These are phyloP conservation scores for Colletotrichum australisinense DNA, from an alignment of 2,329 filamentous ascomycete genomes.

Conservation along the genomic window DNA sequence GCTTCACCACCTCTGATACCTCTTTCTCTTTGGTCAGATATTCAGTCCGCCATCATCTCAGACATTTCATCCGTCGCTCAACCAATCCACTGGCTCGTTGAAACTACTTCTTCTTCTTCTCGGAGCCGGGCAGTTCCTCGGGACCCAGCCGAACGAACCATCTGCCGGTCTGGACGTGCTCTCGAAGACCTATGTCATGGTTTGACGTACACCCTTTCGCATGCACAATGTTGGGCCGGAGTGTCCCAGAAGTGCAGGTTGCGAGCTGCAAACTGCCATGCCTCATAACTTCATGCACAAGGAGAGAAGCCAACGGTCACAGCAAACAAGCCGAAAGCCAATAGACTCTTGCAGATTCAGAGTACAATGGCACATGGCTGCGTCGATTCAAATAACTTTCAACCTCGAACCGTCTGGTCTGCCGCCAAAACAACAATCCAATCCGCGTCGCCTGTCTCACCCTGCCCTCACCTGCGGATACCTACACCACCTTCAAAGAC, in stretches of 20 bases:
- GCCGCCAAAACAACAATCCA: not conserved
- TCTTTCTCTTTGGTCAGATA: not conserved
- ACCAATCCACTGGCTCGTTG: not conserved
- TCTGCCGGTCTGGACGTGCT: not conserved
- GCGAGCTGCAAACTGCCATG: constrained; percentile 24
- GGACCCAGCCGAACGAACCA: not conserved
- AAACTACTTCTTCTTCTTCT: not conserved
- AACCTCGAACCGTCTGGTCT: not conserved
- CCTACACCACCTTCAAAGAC: constrained; percentile 7
- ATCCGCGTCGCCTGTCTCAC: not conserved
- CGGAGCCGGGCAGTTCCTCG: not conserved
- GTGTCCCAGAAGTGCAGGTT: constrained; percentile 6
- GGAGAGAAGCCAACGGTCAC: not conserved
- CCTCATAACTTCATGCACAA: constrained; percentile 6
- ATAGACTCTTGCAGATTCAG: not conserved
- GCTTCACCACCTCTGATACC: not conserved
- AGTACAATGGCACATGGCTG: not conserved
- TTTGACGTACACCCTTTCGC: constrained; percentile 15
- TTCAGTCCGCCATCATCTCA: not conserved
- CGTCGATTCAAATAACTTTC: not conserved
- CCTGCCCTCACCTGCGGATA: not conserved
- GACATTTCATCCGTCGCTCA: not conserved
- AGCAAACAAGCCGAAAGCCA: not conserved
- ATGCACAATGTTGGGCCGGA: constrained; percentile 16
- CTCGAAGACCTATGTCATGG: not conserved